These are phyloP conservation scores for Pythium diclinum DNA, from an alignment of 352 stramenopile species.

Conservation along the genomic window DNA sequence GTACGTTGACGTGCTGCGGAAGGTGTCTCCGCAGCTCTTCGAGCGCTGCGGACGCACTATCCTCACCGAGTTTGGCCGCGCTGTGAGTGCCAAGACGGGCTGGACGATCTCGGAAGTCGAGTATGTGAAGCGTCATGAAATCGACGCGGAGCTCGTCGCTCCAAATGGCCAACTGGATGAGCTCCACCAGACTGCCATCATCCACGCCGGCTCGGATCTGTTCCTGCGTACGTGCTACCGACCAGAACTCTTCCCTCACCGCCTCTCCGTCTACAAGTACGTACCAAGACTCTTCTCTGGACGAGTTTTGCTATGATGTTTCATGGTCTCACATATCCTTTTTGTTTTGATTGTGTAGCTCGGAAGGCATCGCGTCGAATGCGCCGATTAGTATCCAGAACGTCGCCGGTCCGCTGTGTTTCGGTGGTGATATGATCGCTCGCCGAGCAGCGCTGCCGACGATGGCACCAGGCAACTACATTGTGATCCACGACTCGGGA, in stretches of 20 bases:
- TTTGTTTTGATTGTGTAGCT: constrained; percentile 29
- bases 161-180: constrained; percentile 22
- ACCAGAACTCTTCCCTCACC: constrained; percentile 73
- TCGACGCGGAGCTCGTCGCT: constrained; percentile 17
- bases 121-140: constrained; percentile 80
- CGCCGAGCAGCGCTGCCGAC: constrained; percentile 49
- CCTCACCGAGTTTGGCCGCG: constrained; percentile 91
- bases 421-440: constrained; percentile 88
- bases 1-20: constrained; percentile 78
- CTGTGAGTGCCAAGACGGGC: constrained; percentile 81
- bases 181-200: constrained; percentile 68
- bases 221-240: constrained; percentile 88
- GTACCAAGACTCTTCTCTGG: constrained; percentile 16
- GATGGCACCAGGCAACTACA: constrained; percentile 70
- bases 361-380: constrained; percentile 42
- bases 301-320: neutral
- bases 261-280: constrained; percentile 81
- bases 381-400: constrained; percentile 53
- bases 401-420: constrained; percentile 90
- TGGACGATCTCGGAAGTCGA: constrained; percentile 89
- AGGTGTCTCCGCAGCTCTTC: constrained; percentile 78
- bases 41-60: constrained; percentile 69
- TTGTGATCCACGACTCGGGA: constrained; percentile 86
- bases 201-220: constrained; percentile 89
- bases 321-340: neutral